Evolutionary conservation across 2,329 filamentous ascomycete genomes (phyloP), one percentile per base, ranked within the genome.

Genomic region (Alternaria longipes): DNA sequence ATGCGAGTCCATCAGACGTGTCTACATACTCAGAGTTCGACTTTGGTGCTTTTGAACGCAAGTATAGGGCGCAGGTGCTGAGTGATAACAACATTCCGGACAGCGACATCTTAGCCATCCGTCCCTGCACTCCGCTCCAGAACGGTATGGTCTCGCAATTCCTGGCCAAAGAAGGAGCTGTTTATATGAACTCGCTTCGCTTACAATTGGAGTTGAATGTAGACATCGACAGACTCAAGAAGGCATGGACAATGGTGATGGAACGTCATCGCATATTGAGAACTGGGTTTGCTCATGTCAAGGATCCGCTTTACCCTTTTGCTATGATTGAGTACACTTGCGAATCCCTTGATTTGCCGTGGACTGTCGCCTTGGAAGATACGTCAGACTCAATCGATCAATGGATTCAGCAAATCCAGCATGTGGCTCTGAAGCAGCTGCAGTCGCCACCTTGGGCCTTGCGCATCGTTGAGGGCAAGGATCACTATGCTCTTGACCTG

Each of bases 51-150:
- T 90, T 89, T 64, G 82, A 88, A 9, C 63, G 67, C n/a, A 71
- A 78, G 24, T 74, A 85, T 64, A 77, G 74, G 50, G 58, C 22
- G 12, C 46, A 64, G 4, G 66, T 85, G 9, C 71, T 79, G 28
- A 36, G 69, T 3, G 63, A 68, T 4, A 65, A 78, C 8, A 63
- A 57, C 1, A 63, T 85, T 9, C 51, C 74, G 8, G 38, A 68
- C 6, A 54, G 78, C 0, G 66, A 66, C 5, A 63, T 92, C 1
- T 84, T 90, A 64, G 80, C 83, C 1, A 73, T 95, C 4, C 82
- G 91, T 1, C 94, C 94, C 0, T 97, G 92, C 74, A 97, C 93
- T 0, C 84, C 90, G 0, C 82, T 93, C 0, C 94, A 97, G 70
- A 85, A 87, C 50, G 92, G 91, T 0, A 93, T 97, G 86, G 75